Base-by-base conservation (phyloP, 768 basidiomycete species). In the Termitomyces sp. region DNA sequence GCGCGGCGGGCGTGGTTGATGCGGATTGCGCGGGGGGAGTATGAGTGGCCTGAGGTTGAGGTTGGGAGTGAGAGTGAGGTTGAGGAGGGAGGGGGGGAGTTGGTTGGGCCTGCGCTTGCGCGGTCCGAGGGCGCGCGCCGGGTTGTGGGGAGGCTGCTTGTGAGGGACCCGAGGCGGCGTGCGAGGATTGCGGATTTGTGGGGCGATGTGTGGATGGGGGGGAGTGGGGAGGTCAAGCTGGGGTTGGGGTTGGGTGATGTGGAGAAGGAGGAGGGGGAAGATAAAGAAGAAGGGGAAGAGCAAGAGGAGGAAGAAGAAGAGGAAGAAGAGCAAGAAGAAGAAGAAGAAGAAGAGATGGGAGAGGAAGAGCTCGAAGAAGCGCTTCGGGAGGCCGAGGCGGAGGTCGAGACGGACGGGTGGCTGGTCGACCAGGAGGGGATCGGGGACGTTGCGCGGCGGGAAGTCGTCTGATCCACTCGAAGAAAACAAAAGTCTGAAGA, bases 11-110 rank as follows among this genome's bases (percentile, higher is more conserved):
- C 74, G 52, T 85, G 87, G 78, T 73, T 94, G 62, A 83, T 92
- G 76, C 77, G 82, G 52, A 93, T 95, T 64, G 92, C 92, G 15
- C 81, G 83, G 66, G 88, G 86, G 45, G 87, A 91, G 66, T 94
- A 85, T 71, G 66, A 75, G 53, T 96, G 90, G 90, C 88, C 90
- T 44, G 34, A 34, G 34, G 12, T 13, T 13, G 34, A 34, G 34
- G 34, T 13, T 3, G 34, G 34, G 13, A 5, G 3, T 0, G 34
- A 10, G 12, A 2, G 10, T 9, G 34, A 13, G 10, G 0, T 13
- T 1, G 34, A 12, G 9, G 33, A 34, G 12, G 34, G 12, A 5
- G 12, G 4, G 12, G 34, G 5, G 34, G 34, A 34, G 34, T 64
- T 77, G 49, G 66, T 69, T 55, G 77, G 77, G 4, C 69, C 60